These are phyloP conservation scores for Thelephora terrestris DNA, from an alignment of 1,284 basidiomycete species.

Conservation along the genomic window DNA sequence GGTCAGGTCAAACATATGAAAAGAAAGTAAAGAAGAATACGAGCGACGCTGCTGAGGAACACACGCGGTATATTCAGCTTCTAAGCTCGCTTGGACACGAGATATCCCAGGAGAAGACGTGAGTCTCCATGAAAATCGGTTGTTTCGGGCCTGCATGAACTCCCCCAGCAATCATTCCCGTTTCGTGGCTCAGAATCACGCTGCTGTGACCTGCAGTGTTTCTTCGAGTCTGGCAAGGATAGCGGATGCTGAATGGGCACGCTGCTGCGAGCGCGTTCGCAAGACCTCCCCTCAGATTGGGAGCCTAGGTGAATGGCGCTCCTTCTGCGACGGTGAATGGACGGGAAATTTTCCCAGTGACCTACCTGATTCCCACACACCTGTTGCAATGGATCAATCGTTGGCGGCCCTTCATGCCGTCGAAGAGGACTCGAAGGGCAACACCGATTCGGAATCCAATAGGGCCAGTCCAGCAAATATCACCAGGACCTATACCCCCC, in stretches of 20 bases:
- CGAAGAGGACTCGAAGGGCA: neutral
- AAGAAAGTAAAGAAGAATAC: constrained; percentile 68
- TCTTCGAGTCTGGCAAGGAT: constrained; percentile 56
- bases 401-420: neutral
- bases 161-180: constrained; percentile 54
- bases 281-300: constrained; percentile 56
- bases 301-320: constrained; percentile 56
- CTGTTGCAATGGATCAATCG: neutral
- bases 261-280: constrained; percentile 59
- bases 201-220: constrained; percentile 44
- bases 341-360: constrained; percentile 42
- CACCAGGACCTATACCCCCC: constrained; percentile 42
- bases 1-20: constrained; percentile 55
- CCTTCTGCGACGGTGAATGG: constrained; percentile 69
- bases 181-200: constrained; percentile 51
- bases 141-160: constrained; percentile 2
- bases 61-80: constrained; percentile 64
- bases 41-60: constrained; percentile 61
- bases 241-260: constrained; percentile 68
- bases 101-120: constrained; percentile 72
- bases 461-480: neutral
- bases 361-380: constrained; percentile 32
- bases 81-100: constrained; percentile 67
- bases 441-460: neutral
- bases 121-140: constrained; percentile 19